phyloP scores from a whole-genome alignment of 2,329 filamentous ascomycete genomes.

The Pseudopyricularia javanii region DNA sequence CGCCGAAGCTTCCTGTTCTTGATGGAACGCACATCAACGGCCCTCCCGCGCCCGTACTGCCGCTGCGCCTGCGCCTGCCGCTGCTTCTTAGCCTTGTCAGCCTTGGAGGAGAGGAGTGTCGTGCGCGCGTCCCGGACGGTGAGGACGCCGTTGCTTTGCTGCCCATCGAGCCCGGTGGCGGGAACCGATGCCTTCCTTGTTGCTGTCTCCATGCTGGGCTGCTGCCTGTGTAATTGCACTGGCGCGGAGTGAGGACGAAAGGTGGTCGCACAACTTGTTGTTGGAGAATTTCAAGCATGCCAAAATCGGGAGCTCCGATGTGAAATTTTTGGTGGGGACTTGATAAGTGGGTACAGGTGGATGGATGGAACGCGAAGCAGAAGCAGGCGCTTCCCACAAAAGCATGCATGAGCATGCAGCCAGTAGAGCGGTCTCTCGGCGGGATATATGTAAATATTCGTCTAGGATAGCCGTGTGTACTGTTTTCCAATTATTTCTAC shows the following conservation, averaged over 20 bases:
- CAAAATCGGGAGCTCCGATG: background rate
- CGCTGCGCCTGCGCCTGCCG: slow-evolving; percentile 53
- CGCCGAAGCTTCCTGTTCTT: slow-evolving; percentile 83
- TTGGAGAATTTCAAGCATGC: background rate
- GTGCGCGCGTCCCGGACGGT: slow-evolving; percentile 35
- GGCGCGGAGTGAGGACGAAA: background rate
- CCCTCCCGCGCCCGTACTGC: slow-evolving; percentile 73
- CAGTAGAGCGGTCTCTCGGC: too few relatives aligned
- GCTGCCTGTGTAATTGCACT: background rate
- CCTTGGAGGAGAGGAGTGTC: slow-evolving; percentile 33
- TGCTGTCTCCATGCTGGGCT: slow-evolving; percentile 4
- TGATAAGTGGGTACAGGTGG: too few relatives aligned
- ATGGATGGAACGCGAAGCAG: too few relatives aligned
- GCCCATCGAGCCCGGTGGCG: slow-evolving; percentile 7
- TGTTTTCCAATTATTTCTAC: background rate
- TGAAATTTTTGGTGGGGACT: background rate
- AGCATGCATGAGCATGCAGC: too few relatives aligned
- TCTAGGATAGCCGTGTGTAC: background rate
- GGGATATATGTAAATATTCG: background rate
- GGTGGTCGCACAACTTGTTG: too few relatives aligned
- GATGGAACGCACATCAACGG: slow-evolving; percentile 59
- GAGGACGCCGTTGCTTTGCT: slow-evolving; percentile 40
- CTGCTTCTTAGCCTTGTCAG: slow-evolving; percentile 37
- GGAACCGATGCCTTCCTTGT: slow-evolving; percentile 13
- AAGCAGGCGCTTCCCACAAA: too few relatives aligned